Evolutionary conservation across 352 stramenopile genomes (phyloP).

Genomic region (Pythium apleroticum): DNA sequence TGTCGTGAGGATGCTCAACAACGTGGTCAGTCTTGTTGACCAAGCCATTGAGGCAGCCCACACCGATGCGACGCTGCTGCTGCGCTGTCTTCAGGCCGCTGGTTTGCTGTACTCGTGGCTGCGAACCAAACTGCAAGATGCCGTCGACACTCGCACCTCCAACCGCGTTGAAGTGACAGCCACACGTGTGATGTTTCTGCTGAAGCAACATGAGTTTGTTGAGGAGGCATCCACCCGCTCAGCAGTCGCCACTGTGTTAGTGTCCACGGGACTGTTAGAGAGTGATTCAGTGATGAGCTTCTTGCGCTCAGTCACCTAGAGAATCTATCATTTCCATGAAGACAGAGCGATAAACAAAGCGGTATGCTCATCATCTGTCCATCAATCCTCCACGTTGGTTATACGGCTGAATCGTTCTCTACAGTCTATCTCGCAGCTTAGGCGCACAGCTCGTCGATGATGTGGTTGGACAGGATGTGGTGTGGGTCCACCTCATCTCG

Average conservation of each 20-base stretch:
- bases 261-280: conserved; percentile 7
- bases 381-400: too few species aligned
- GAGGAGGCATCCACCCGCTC: conserved; percentile 1
- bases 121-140: too few species aligned
- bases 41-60: conserved; percentile 3
- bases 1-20: background rate
- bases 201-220: background rate
- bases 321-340: too few species aligned
- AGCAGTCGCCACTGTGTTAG: background rate
- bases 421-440: conserved; percentile 4
- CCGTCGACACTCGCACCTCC: background rate
- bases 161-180: conserved; percentile 12
- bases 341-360: too few species aligned
- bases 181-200: conserved; percentile 11
- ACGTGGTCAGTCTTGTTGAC: conserved; percentile 1
- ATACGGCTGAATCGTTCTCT: background rate
- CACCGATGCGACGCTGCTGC: background rate
- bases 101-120: conserved; percentile 6
- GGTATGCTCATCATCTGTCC: too few species aligned
- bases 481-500: conserved; percentile 92
- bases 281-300: conserved; percentile 11
- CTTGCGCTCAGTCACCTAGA: background rate
- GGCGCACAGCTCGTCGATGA: conserved; percentile 81
- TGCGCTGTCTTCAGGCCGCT: conserved; percentile 2
- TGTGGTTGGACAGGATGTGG: conserved; percentile 90